phyloP scores from a whole-genome alignment of 495 filamentous ascomycete genomes.

The Aspergillus cavernicola region DNA sequence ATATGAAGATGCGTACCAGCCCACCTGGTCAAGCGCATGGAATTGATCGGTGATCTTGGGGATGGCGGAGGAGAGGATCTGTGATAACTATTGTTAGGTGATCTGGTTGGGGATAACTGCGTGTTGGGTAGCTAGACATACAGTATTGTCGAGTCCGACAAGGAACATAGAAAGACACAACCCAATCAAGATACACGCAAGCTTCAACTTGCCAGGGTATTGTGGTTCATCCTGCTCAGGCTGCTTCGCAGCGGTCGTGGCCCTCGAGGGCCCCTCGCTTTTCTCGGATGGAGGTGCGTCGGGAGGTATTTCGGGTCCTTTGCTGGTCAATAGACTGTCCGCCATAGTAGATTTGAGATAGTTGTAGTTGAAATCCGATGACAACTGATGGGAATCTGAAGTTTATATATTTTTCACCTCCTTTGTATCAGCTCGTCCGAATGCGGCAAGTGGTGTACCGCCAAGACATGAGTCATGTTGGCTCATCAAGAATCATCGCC shows the following conservation, averaged over 20 bases:
- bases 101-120: no score
- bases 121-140: no score
- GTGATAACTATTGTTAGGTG: no score
- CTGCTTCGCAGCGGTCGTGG: not conserved
- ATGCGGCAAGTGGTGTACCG: not conserved
- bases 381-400: not conserved
- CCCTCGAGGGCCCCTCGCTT: not conserved
- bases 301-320: not conserved
- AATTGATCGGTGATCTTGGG: constrained; percentile 26
- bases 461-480: constrained; percentile 14
- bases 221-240: not conserved
- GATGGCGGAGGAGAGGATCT: constrained; percentile 12
- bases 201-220: constrained; percentile 3
- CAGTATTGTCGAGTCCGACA: constrained; percentile 27
- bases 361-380: not conserved
- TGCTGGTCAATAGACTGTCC: not conserved
- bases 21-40: constrained; percentile 36
- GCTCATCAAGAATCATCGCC: constrained; percentile 4
- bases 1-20: constrained; percentile 51
- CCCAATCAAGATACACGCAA: not conserved
- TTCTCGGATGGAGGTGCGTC: not conserved
- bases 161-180: constrained; percentile 29
- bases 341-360: not conserved
- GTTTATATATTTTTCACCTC: not conserved
- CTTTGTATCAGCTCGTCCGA: not conserved